These are phyloP conservation scores for Podochytrium sp. DNA, from an alignment of 192 early-diverging fungal species.

Conservation along the genomic window DNA sequence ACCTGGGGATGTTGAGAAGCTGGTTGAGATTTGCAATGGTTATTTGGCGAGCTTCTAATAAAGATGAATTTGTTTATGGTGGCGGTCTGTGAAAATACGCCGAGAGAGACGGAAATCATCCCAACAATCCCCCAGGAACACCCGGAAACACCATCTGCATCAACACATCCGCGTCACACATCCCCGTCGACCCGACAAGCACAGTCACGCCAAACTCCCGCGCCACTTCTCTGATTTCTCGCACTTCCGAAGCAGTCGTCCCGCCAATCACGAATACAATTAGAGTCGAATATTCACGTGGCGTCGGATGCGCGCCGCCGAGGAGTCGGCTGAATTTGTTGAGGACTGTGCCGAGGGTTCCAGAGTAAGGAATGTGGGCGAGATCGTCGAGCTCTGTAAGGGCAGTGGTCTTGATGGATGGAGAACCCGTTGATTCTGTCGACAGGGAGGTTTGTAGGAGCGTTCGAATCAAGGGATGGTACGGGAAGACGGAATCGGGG, in stretches of 20 bases:
- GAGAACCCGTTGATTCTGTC: neutral
- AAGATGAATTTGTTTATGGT: too few species aligned
- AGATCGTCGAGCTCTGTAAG: neutral
- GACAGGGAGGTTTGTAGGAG: too few species aligned
- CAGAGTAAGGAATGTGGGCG: constrained; percentile 24
- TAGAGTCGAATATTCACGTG: neutral
- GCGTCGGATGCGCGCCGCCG: neutral
- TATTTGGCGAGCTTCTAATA: neutral
- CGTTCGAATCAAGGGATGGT: neutral
- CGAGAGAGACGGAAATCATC: too few species aligned
- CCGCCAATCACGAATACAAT: constrained; percentile 23
- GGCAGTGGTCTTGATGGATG: neutral
- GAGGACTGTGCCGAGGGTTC: constrained; percentile 24
- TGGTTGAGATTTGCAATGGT: constrained; percentile 17
- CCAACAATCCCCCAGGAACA: neutral
- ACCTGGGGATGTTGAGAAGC: constrained; percentile 22
- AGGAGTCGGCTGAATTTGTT: constrained; percentile 23
- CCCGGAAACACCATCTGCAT: neutral
- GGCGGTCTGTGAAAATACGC: too few species aligned
- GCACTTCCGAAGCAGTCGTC: constrained; percentile 11
- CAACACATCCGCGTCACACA: neutral
- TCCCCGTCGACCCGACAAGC: neutral
- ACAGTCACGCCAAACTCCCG: neutral
- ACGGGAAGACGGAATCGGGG: neutral
- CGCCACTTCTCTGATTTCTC: constrained; percentile 15